These are phyloP conservation scores for Marasmius oreades DNA, from an alignment of 1,284 basidiomycete species.

Conservation along the genomic window DNA sequence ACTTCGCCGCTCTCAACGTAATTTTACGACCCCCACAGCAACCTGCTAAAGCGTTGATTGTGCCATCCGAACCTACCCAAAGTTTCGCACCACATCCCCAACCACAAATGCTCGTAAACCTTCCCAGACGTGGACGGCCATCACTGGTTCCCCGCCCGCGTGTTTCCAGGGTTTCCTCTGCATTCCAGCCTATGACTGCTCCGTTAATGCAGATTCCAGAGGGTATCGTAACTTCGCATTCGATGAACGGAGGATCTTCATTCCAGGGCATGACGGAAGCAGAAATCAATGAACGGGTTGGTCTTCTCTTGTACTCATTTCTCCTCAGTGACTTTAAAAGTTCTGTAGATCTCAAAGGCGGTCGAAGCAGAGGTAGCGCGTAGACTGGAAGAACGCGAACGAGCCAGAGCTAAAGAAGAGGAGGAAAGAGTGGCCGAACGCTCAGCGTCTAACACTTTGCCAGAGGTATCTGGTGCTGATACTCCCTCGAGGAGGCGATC, in stretches of 20 bases:
- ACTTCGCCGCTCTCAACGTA: constrained; percentile 54
- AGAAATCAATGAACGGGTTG: constrained; percentile 67
- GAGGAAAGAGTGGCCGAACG: constrained; percentile 33
- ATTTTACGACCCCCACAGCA: constrained; percentile 44
- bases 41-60: constrained; percentile 25
- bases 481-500: background rate
- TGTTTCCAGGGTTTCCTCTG: constrained; percentile 2
- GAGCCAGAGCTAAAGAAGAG: constrained; percentile 25
- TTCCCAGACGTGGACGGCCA: constrained; percentile 7
- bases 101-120: background rate
- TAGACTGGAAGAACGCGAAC: constrained; percentile 57
- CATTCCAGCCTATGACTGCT: background rate
- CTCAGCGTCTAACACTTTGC: constrained; percentile 8
- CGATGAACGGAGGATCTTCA: background rate
- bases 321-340: constrained; percentile 8
- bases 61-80: too few relatives aligned
- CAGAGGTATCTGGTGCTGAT: background rate
- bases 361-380: constrained; percentile 71
- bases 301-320: constrained; percentile 20
- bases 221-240: background rate
- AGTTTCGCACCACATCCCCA: constrained; percentile 10
- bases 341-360: constrained; percentile 57
- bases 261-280: constrained; percentile 51
- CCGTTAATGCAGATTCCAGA: background rate
- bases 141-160: constrained; percentile 32